Evolutionary conservation across 1,284 basidiomycete species (phyloP).

Genomic region (Porodaedalea pini): DNA sequence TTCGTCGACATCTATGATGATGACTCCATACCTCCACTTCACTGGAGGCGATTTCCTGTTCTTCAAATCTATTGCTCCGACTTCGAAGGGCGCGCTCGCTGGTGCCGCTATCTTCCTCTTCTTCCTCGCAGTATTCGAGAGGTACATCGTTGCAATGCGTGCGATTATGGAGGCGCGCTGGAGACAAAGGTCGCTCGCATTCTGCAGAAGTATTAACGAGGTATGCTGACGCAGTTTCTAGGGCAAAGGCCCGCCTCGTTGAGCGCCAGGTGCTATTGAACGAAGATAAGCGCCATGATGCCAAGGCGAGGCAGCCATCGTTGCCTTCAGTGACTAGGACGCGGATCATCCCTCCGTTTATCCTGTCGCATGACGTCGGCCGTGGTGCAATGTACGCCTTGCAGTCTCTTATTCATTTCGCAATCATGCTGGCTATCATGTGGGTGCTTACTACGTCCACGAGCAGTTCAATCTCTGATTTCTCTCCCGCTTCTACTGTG

Average conservation of each 20-base stretch:
- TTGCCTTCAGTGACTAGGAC: slow-evolving; percentile 1
- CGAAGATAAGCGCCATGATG: slow-evolving; percentile 5
- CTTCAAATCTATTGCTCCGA: slow-evolving; percentile 68
- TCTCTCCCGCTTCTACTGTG: slow-evolving; percentile 16
- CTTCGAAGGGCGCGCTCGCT: slow-evolving; percentile 60
- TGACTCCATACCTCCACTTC: slow-evolving; percentile 69
- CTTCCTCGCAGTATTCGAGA: slow-evolving; percentile 62
- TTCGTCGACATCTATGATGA: slow-evolving; percentile 29
- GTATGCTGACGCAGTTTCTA: neutral
- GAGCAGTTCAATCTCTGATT: slow-evolving; percentile 2
- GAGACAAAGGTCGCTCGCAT: slow-evolving; percentile 49
- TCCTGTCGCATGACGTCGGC: slow-evolving; percentile 53
- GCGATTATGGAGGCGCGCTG: slow-evolving; percentile 52
- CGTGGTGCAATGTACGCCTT: slow-evolving; percentile 56
- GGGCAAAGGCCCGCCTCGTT: slow-evolving; percentile 12
- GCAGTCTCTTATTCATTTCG: slow-evolving; percentile 55
- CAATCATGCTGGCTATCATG: slow-evolving; percentile 73
- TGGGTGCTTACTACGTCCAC: slow-evolving; percentile 34
- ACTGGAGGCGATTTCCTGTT: slow-evolving; percentile 57
- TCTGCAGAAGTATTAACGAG: neutral
- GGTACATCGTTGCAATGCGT: slow-evolving; percentile 59
- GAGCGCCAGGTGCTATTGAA: slow-evolving; percentile 2
- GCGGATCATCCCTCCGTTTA: slow-evolving; percentile 53
- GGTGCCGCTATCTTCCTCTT: slow-evolving; percentile 73
- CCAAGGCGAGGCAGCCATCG: neutral